A percentile compares a stretch with the other conserved stretches of the same genome.
phyloP scores from a whole-genome alignment of 2,329 filamentous ascomycete genomes.

The Fusarium musae region DNA sequence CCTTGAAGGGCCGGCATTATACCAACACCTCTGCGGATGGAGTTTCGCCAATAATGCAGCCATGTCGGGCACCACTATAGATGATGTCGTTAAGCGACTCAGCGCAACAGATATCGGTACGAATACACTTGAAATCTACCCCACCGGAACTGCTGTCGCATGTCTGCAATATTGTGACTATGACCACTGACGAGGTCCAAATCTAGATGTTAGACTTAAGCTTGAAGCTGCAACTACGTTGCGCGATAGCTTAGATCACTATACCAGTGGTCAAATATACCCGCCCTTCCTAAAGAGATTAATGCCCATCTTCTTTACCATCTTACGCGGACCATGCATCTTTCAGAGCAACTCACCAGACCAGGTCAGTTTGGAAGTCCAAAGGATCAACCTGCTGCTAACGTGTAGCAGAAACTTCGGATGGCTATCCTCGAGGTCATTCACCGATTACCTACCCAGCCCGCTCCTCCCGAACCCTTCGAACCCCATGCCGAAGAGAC shows the following conservation, averaged over 20 bases:
- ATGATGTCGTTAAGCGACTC: constrained; percentile 71
- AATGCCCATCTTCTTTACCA: constrained; percentile 88
- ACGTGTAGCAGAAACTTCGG: constrained; percentile 75
- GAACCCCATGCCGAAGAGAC: constrained; percentile 90
- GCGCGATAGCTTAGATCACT: constrained; percentile 91
- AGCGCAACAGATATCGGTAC: constrained; percentile 65
- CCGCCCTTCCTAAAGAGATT: constrained; percentile 84
- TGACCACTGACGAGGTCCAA: constrained; percentile 9
- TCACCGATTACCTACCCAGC: constrained; percentile 80
- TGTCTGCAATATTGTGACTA: background rate
- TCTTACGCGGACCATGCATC: constrained; percentile 85
- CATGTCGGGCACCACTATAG: constrained; percentile 71
- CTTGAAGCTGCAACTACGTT: constrained; percentile 85
- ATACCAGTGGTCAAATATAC: constrained; percentile 82
- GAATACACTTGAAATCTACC: constrained; percentile 9
- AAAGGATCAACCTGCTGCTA: constrained; percentile 16
- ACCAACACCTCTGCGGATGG: constrained; percentile 49
- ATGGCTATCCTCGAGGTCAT: constrained; percentile 95
- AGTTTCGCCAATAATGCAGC: constrained; percentile 59
- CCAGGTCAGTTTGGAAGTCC: constrained; percentile 68
- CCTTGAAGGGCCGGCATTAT: constrained; percentile 32
- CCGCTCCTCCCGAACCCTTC: constrained; percentile 79
- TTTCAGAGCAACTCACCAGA: constrained; percentile 92
- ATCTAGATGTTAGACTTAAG: constrained; percentile 81
- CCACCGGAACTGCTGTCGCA: constrained; percentile 36